phyloP scores from a whole-genome alignment of 495 filamentous ascomycete genomes.

The Penicillium canescens region DNA sequence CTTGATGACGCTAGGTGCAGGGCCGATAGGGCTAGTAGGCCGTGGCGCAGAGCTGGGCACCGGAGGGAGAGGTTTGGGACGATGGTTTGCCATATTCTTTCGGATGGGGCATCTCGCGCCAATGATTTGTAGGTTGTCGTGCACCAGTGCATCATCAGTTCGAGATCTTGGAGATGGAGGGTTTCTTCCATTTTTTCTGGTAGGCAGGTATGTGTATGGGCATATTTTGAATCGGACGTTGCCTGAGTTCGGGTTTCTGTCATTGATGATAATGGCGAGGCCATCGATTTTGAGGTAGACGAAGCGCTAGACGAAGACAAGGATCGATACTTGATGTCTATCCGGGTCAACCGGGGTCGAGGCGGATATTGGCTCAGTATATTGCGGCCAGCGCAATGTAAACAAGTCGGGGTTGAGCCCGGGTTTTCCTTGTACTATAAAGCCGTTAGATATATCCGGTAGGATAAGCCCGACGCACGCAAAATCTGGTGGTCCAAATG shows the following conservation, averaged over 20 bases:
- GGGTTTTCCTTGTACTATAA: background rate
- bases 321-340: slow-evolving; percentile 19
- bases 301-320: slow-evolving; percentile 17
- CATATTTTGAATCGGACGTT: background rate
- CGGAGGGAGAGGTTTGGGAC: slow-evolving; percentile 46
- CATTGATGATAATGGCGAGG: slow-evolving; percentile 2
- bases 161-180: slow-evolving; percentile 34
- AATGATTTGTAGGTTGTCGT: slow-evolving; percentile 45
- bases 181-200: slow-evolving; percentile 8
- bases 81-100: slow-evolving; percentile 44
- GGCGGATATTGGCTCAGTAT: slow-evolving; percentile 33
- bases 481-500: background rate
- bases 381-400: slow-evolving; percentile 36
- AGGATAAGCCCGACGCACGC: background rate
- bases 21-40: slow-evolving; percentile 49
- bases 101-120: slow-evolving; percentile 29
- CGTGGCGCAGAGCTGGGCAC: slow-evolving; percentile 49
- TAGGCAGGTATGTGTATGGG: background rate
- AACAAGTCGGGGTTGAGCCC: slow-evolving; percentile 14
- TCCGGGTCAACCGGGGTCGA: slow-evolving; percentile 27
- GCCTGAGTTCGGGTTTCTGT: slow-evolving; percentile 3
- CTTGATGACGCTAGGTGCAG: slow-evolving; percentile 39
- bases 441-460: too few relatives aligned
- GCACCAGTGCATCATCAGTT: slow-evolving; percentile 50
- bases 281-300: slow-evolving; percentile 13